Conservation (phyloP, 2,329 filamentous ascomycete species). For the Botrytis pseudocinerea region DNA sequence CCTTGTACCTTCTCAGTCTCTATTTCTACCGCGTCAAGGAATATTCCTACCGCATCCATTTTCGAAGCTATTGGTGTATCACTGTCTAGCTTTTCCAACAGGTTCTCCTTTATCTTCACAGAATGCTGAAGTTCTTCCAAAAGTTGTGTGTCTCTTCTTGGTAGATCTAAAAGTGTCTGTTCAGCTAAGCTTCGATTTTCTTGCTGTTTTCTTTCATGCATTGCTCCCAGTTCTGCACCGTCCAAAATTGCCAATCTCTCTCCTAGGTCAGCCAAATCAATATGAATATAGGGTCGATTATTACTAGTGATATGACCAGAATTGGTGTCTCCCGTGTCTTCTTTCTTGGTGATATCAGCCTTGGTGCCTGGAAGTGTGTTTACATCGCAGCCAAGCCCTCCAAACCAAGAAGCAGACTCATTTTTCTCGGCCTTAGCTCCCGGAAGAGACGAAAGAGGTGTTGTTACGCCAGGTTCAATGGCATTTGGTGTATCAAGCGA, state of each 20-base stretch:
- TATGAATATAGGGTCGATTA: neutral
- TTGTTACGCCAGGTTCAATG: neutral
- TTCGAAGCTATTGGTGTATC: neutral
- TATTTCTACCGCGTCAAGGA: neutral
- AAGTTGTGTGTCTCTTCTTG: neutral
- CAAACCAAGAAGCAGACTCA: neutral
- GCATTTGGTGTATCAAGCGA: neutral
- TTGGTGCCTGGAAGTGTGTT: neutral
- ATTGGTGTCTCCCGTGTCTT: neutral
- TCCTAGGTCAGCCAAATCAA: conserved; percentile 1
- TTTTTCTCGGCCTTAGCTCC: neutral
- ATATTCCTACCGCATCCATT: neutral
- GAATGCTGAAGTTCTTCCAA: neutral
- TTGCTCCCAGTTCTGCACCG: neutral
- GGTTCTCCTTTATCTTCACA: neutral
- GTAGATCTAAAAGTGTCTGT: neutral
- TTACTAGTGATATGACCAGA: neutral
- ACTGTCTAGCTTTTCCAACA: conserved; percentile 3
- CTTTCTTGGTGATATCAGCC: neutral
- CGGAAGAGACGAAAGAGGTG: neutral
- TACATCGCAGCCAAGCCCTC: neutral
- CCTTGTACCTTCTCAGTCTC: neutral
- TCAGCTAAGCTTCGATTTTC: neutral
- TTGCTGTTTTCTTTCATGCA: neutral
- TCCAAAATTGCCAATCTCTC: conserved; percentile 1